These are phyloP conservation scores for Aspergillus ustus DNA, from an alignment of 2,329 filamentous ascomycete species.

Conservation along the genomic window DNA sequence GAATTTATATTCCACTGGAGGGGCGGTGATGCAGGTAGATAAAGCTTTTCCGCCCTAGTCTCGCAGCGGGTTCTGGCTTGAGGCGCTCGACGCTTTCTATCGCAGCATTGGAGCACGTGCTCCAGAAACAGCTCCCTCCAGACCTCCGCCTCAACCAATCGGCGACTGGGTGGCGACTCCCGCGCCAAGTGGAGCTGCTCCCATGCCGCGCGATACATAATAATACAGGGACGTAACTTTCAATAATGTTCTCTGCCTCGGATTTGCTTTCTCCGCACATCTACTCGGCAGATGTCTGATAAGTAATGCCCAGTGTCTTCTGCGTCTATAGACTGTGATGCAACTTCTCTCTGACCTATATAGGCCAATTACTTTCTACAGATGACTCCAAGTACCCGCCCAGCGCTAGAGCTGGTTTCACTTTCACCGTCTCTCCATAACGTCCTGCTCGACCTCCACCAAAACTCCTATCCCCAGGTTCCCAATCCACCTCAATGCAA, in stretches of 20 bases:
- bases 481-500: slow-evolving; percentile 54
- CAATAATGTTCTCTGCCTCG: neutral
- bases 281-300: neutral
- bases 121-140: neutral
- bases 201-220: neutral
- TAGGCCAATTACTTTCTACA: neutral
- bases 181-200: neutral
- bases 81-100: slow-evolving; percentile 8
- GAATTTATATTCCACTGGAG: neutral
- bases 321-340: neutral
- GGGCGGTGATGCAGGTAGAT: slow-evolving; percentile 3
- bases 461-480: slow-evolving; percentile 48
- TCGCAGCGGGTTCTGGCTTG: slow-evolving; percentile 2
- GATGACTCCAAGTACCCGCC: neutral
- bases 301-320: neutral
- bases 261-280: neutral
- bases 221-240: neutral
- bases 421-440: slow-evolving; percentile 36
- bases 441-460: slow-evolving; percentile 38
- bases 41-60: slow-evolving; percentile 6
- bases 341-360: neutral
- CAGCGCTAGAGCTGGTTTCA: slow-evolving; percentile 12
- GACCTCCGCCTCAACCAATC: slow-evolving; percentile 7
- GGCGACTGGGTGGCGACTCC: neutral
- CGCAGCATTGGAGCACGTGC: slow-evolving; percentile 16